phyloP scores from a whole-genome alignment of 2,329 filamentous ascomycete genomes.

The Colletotrichum neosansevieriae region DNA sequence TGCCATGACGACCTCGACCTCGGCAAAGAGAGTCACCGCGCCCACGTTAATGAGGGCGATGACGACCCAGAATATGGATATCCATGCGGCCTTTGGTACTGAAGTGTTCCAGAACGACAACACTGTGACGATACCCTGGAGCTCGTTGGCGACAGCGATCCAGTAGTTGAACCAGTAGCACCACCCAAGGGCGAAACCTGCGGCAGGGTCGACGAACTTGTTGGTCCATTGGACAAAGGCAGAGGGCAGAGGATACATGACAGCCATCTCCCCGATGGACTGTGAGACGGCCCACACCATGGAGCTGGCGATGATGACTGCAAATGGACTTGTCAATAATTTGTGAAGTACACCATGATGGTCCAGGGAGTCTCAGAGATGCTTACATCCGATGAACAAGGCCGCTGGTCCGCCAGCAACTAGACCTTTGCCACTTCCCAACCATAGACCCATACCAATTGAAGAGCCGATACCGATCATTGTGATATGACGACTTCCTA shows the following conservation, averaged over 20 bases:
- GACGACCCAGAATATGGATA: constrained; percentile 57
- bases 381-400: constrained; percentile 56
- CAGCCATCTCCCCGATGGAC: constrained; percentile 59
- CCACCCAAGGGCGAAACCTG: constrained; percentile 59
- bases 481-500: constrained; percentile 61
- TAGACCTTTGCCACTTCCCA: constrained; percentile 56
- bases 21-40: constrained; percentile 57
- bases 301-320: constrained; percentile 52
- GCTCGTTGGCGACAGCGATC: constrained; percentile 59
- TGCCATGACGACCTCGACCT: constrained; percentile 57
- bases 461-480: constrained; percentile 63
- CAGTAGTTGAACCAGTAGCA: constrained; percentile 59
- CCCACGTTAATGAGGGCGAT: constrained; percentile 54
- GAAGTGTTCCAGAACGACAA: constrained; percentile 57
- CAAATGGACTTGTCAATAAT: not conserved
- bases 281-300: constrained; percentile 60
- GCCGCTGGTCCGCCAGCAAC: constrained; percentile 55
- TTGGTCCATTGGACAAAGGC: constrained; percentile 61
- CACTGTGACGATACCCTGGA: constrained; percentile 55
- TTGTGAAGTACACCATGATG: no score
- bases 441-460: constrained; percentile 61
- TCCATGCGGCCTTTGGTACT: constrained; percentile 54
- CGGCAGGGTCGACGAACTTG: constrained; percentile 57
- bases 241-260: constrained; percentile 59
- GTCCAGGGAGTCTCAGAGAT: constrained; percentile 34